These are phyloP conservation scores for Corylus heterophylla DNA, from an alignment of 306 rosid species.

Conservation along the genomic window DNA sequence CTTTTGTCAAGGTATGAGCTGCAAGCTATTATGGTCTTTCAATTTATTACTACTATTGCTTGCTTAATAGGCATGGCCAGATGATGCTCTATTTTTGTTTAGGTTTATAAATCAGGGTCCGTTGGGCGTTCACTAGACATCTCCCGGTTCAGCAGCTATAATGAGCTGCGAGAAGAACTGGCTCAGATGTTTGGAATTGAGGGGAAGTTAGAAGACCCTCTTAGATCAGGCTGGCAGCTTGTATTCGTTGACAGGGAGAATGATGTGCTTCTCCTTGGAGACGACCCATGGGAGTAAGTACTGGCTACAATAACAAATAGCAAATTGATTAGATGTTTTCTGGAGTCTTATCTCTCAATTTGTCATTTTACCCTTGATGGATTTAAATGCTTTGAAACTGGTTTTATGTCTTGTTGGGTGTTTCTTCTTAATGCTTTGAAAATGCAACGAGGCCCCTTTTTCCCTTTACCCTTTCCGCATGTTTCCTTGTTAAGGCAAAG, in stretches of 20 bases:
- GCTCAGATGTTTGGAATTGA: constrained; percentile 88
- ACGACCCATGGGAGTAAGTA: constrained; percentile 95
- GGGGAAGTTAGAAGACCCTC: constrained; percentile 89
- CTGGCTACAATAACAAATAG: constrained; percentile 15
- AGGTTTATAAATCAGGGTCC: constrained; percentile 86
- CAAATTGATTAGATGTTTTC: not conserved
- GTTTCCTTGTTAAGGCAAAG: not conserved
- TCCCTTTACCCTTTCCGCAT: not conserved
- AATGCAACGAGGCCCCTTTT: not conserved
- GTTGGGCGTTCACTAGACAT: constrained; percentile 92
- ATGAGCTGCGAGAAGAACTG: constrained; percentile 89
- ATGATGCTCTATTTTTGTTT: constrained; percentile 32
- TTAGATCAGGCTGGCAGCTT: constrained; percentile 99
- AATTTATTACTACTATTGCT: constrained; percentile 16
- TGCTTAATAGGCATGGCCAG: constrained; percentile 11
- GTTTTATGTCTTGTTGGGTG: not conserved
- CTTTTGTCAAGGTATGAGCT: constrained; percentile 70
- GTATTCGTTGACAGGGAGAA: constrained; percentile 98
- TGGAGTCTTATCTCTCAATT: not conserved
- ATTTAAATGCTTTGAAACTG: not conserved
- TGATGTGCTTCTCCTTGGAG: constrained; percentile 96
- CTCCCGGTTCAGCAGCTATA: constrained; percentile 90
- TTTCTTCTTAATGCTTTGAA: not conserved
- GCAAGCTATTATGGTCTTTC: constrained; percentile 10
- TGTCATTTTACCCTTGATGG: not conserved